Base-by-base conservation (phyloP, 2,329 filamentous ascomycete genomes). In the Dactylonectria estremocensis region DNA sequence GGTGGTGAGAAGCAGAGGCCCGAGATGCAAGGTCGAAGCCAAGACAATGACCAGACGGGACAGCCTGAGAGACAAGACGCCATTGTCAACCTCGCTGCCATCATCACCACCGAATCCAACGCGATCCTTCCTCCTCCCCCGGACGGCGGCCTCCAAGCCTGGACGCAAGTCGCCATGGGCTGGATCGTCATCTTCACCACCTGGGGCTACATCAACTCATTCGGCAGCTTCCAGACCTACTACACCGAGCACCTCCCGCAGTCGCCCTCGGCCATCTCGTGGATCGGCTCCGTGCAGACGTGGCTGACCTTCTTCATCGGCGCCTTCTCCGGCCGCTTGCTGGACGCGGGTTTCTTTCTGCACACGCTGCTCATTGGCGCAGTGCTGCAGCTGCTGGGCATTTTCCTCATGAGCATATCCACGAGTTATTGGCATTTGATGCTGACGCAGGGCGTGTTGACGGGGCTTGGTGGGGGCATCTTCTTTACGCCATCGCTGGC, bases 401-500 rank as follows among this genome's bases (percentile, higher is more conserved):
- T 87, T 45, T 85, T 88, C 68, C 76, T 80, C 6, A 83, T 83
- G 77, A 83, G 80, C 35, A 71, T 83, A 3, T 80, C 80, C 1
- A 80, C 66, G 16, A 71, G 76, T 6, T 88, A 86, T 71, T 88
- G 82, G 81, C 84, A 87, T 33, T 71, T 87, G 14, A 78, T 88
- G 65, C 75, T 88, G 3, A 82, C 85, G 0, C 86, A 88, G 66
- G 86, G 87, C 6, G 71, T 87, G 1, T 90, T 92, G 6, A 77
- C 81, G 1, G 85, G 85, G 1, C 66, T 87, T 0, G 87, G 87
- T 1, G 83, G 84, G 20, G 89, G 88, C 3, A 85, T 85, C 61
- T 79, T 89, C 43, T 90, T 88, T 77, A 82, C 88, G 2, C 85
- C 89, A 2, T 83, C 86, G 8, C 83, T 90, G 22, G 87, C 88